Base-by-base conservation (phyloP, 345 rosid species). In the Gossypium rotundifolium region DNA sequence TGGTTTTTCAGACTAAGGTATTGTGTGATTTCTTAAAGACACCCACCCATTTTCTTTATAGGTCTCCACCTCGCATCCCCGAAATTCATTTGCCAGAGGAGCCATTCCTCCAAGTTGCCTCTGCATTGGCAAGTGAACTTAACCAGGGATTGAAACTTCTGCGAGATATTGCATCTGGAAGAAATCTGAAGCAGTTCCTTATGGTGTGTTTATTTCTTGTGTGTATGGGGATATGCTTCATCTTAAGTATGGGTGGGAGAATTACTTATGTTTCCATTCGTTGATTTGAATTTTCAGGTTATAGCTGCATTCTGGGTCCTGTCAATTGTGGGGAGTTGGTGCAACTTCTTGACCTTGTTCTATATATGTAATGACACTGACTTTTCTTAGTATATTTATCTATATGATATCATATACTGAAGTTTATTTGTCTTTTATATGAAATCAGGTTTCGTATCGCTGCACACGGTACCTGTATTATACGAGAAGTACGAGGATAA, bases 401-500 rank as follows among this genome's bases (percentile, higher is more conserved):
- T 3, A 20, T 14, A 7, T 17, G 10, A 55, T 45, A 13, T 2
- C 38, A 12, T 51, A 13, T 33, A 17, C 69, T 79, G 17, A 70
- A 4, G 18, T 46, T 10, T 27, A 53, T 76, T 51, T 11, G 11
- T 5, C 55, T 10, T 29, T 66, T 9, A 46, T 63, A 25, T 74
- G 53, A 65, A 44, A 61, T 79, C 98, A 91, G 97, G 75, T 38
- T 89, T 91, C 68, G 80, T 88, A 57, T 66, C 88, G 79, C 81
- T 89, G 80, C 88, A 89, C 82, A 87, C 92, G 1, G 84, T 93
- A 65, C 97, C 93, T 14, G 86, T 86, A 66, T 65, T 93, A 13
- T 93, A 93, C 65, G 97, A 93, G 83, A 93, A 87, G 88, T 90
- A 78, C n/a, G 98, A 91, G 79, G 88, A 91, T 82, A 91, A 89